Evolutionary conservation across 495 filamentous ascomycete genomes (phyloP).

Genomic region (Polyplosphaeria fusca): DNA sequence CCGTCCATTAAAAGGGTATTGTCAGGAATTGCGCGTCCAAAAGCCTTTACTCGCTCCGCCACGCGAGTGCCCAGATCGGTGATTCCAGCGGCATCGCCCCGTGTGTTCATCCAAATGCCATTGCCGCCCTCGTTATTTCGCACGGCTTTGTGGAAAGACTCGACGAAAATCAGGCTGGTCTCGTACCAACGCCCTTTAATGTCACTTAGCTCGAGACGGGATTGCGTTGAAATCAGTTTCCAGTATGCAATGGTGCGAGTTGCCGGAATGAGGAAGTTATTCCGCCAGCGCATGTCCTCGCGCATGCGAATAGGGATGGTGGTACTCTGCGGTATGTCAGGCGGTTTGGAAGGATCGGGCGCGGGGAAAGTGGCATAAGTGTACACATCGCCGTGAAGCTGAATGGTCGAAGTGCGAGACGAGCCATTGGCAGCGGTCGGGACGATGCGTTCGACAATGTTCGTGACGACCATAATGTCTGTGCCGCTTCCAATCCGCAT

Average conservation of each 20-base stretch:
- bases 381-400: slow-evolving; percentile 48
- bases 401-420: slow-evolving; percentile 20
- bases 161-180: slow-evolving; percentile 47
- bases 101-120: slow-evolving; percentile 50
- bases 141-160: slow-evolving; percentile 41
- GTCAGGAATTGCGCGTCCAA: slow-evolving; percentile 47
- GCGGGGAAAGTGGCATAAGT: slow-evolving; percentile 41
- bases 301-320: slow-evolving; percentile 48
- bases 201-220: slow-evolving; percentile 46
- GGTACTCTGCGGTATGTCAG: slow-evolving; percentile 28
- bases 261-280: slow-evolving; percentile 43
- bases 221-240: slow-evolving; percentile 42
- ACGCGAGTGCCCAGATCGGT: slow-evolving; percentile 35
- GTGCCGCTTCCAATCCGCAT: slow-evolving; percentile 43
- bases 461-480: slow-evolving; percentile 53
- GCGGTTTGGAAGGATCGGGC: slow-evolving; percentile 31
- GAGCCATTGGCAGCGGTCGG: slow-evolving; percentile 20
- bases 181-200: slow-evolving; percentile 66
- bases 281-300: slow-evolving; percentile 48
- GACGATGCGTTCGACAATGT: slow-evolving; percentile 41
- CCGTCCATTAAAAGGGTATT: slow-evolving; percentile 40
- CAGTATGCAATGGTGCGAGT: slow-evolving; percentile 44
- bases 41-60: slow-evolving; percentile 43
- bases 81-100: slow-evolving; percentile 39
- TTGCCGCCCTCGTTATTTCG: slow-evolving; percentile 44